These are phyloP conservation scores for Chalaropsis thielavioides DNA, from an alignment of 2,329 filamentous ascomycete species.

Conservation along the genomic window DNA sequence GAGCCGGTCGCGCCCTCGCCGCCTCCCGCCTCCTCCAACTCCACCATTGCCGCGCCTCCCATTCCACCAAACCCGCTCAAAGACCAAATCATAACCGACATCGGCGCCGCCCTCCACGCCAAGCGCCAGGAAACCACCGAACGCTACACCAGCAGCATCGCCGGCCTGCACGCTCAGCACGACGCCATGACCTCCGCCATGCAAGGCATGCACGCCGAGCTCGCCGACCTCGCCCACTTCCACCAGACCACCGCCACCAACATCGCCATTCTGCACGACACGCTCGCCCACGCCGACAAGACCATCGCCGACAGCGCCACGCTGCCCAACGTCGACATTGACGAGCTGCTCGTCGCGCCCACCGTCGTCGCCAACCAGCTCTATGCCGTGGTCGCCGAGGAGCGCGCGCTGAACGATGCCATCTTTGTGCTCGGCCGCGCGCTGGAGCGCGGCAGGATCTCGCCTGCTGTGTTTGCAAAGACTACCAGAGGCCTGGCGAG, in stretches of 20 bases:
- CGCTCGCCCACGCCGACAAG: conserved; percentile 62
- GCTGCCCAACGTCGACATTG: conserved; percentile 60
- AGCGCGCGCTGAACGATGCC: conserved; percentile 71
- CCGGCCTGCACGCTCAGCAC: conserved; percentile 65
- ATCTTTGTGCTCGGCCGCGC: conserved; percentile 68
- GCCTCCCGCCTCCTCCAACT: conserved; percentile 30
- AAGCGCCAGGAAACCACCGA: conserved; percentile 54
- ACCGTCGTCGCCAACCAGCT: conserved; percentile 88
- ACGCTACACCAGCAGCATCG: conserved; percentile 60
- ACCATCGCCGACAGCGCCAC: conserved; percentile 59
- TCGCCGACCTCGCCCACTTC: conserved; percentile 54
- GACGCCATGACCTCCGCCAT: conserved; percentile 59
- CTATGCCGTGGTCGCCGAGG: conserved; percentile 78
- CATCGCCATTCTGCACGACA: conserved; percentile 60
- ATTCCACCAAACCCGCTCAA: conserved; percentile 95
- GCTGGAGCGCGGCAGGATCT: conserved; percentile 57
- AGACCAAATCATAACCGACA: conserved; percentile 64
- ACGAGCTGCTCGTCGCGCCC: conserved; percentile 84
- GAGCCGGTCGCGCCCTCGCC: conserved; percentile 40
- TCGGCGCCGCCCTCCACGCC: conserved; percentile 54
- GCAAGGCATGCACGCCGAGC: conserved; percentile 56
- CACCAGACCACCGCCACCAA: conserved; percentile 60
- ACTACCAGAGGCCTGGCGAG: conserved; percentile 59
- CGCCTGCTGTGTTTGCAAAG: conserved; percentile 61
- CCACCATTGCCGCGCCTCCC: conserved; percentile 46